Evolutionary conservation across 371 early-diverging fungal genomes (phyloP), one percentile per base, ranked within the genome.

Genomic region (Mortierella sp.): DNA sequence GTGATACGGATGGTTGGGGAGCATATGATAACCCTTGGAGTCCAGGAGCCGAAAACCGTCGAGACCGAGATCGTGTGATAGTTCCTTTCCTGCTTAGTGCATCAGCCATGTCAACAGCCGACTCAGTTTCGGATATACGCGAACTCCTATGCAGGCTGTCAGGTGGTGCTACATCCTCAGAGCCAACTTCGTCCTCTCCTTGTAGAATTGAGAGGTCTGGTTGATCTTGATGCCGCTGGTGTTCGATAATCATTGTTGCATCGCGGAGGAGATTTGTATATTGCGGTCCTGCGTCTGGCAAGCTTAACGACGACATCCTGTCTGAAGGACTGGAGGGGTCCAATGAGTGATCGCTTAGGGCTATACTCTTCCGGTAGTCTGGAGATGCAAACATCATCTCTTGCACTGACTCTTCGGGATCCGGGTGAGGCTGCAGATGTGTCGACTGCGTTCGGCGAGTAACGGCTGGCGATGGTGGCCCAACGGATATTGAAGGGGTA

Each of bases 351-450:
- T 61, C 48, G 27, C 72, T 72, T 44, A 60, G 44, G 2, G 62
- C 55, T 4, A 72, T 22, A 25, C 67, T 72, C 63, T 72, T 72
- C 41, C 72, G 44, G 50, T 64, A 71, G 10, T 66, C 57, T 16
- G 72, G 72, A 0, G 72, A 72, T 13, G 72, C 67, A 62, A 54
- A 66, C 62, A 61, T 44, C 70, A 69, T 69, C 16, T 59, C 59
- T 34, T 57, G 58, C 16, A 17, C 41, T 27, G 48, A 25, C 13
- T 56, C 48, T 14, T 57, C 60, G 3, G 40, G 31, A 2, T 47
- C 28, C 13, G 41, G 55, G 22, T 48, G 43, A 3, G n/a, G 24
- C 34, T 44, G 61, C 39, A 50, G 37, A 1, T 1, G 24, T n/a
- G 45, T 44, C 45, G 45, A 44, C 9, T 44, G 45, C 12, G 1